Base-by-base conservation (phyloP, 805 yeast genomes). In the Saccharomycopsis malanga region DNA sequence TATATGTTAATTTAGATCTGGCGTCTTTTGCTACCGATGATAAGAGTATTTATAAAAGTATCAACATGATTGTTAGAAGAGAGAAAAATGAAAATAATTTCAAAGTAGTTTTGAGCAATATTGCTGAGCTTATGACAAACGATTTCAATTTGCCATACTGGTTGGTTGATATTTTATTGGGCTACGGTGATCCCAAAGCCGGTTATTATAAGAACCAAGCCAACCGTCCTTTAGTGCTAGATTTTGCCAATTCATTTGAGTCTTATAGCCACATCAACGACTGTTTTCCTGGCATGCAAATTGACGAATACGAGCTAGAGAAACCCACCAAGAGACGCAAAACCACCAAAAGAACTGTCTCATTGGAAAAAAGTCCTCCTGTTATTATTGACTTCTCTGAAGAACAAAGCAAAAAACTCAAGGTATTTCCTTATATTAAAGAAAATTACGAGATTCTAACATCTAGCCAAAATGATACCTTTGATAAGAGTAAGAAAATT, bases 111-210 rank as follows among this genome's bases (percentile, higher is more conserved):
- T 57, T 15, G 49, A 49, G 38, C 42, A 42, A 3, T 45, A 10
- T 44, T 17, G 3, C 6, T 57, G 7, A 34, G 40, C 9, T 41
- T 9, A 12, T 35, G n/a, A 7, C 24, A 23, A 36, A 30, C 7
- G 46, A 50, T 7, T 15, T 47, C 7, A 29, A 29, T 4, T 43
- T 65, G 4, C 70, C 70, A 1, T 54, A 53, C 12, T 66, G 70
- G 70, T 44, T 66, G 1, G 42, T 44, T 4, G 66, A 64, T 43
- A 43, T 54, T 17, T 58, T 65, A 46, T 46, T 65, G 35, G 67
- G 66, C 6, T 63, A 58, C 50, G 69, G 68, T 7, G 53, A 53
- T 22, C 60, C 64, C 4, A 15, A 42, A 4, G 27, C 49, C 1
- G 55, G 54, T 3, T 41, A 45, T 12, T 50, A 39, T 34, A 44